Percentiles rank a stretch among this genome's conserved stretches.
Conservation (phyloP, 2,329 filamentous ascomycete genomes). For the Colletotrichum cuscutae region DNA sequence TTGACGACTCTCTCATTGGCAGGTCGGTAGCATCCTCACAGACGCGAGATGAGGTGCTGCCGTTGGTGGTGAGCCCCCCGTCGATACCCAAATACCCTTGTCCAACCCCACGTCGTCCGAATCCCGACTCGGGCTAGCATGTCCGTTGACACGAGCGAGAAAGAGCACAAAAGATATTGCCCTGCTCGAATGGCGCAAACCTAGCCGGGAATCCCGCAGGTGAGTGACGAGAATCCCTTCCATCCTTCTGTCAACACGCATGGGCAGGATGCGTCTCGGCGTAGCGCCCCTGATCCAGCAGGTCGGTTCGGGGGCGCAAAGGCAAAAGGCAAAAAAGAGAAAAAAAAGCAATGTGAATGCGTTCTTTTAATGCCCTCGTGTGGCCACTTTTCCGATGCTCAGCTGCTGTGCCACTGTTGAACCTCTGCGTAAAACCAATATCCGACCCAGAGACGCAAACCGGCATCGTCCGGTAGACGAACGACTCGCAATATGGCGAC, state of each 20-base stretch:
- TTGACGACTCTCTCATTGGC: slow-evolving; percentile 9
- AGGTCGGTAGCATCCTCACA: background rate
- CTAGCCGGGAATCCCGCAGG: background rate
- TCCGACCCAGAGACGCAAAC: background rate
- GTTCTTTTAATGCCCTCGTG: background rate
- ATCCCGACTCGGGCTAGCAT: slow-evolving; percentile 1
- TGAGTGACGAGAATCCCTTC: background rate
- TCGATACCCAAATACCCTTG: background rate
- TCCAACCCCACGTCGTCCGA: background rate
- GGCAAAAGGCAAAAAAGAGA: background rate
- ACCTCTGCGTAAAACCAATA: background rate
- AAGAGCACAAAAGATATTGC: background rate
- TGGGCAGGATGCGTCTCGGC: background rate
- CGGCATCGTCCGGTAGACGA: background rate
- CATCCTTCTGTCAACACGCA: background rate
- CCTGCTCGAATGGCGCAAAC: background rate
- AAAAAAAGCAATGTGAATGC: slow-evolving; percentile 1
- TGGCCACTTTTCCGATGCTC: background rate
- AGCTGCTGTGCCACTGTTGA: background rate
- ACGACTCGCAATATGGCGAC: slow-evolving; percentile 3
- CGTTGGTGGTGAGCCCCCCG: slow-evolving; percentile 16
- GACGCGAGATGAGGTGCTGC: slow-evolving; percentile 16
- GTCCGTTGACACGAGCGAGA: no score
- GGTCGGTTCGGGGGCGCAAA: background rate
- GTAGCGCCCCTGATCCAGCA: slow-evolving; percentile 6